Evolutionary conservation across 345 rosid species (phyloP).

Genomic region (Populus tremula): DNA sequence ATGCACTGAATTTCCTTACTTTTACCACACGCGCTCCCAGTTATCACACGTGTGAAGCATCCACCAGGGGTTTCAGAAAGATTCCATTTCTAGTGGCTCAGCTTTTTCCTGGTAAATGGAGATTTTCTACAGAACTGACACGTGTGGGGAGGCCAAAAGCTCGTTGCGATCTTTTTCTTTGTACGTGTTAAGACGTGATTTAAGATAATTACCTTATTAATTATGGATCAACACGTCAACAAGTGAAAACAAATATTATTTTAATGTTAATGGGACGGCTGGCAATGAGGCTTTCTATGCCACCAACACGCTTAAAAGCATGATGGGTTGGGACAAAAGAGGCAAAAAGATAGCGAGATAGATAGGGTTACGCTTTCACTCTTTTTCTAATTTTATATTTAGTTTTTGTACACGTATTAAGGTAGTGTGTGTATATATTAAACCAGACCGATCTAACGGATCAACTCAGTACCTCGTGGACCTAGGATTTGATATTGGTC

Average conservation of each 20-base stretch:
- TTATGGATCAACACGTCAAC: conserved; percentile 10
- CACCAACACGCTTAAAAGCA: neutral
- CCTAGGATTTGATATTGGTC: too few relatives aligned
- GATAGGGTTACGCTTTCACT: neutral
- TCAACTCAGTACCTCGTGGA: too few relatives aligned
- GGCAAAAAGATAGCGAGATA: neutral
- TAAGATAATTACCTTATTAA: neutral
- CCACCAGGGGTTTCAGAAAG: neutral
- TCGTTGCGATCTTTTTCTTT: neutral
- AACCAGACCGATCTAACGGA: too few relatives aligned
- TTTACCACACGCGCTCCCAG: neutral
- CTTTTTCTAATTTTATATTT: too few relatives aligned
- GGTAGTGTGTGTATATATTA: neutral
- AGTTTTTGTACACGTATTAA: neutral
- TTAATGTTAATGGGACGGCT: neutral
- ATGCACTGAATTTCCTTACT: neutral
- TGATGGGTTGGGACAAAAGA: neutral
- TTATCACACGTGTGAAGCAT: conserved; percentile 11
- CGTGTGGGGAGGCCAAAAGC: conserved; percentile 1
- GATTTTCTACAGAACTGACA: neutral
- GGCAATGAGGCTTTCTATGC: neutral
- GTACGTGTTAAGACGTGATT: conserved; percentile 11
- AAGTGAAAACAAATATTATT: neutral
- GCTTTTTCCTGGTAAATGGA: conserved; percentile 8
- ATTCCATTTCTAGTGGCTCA: conserved; percentile 30